Base-by-base conservation (phyloP, 495 filamentous ascomycete species). In the Arthonia radiata region DNA sequence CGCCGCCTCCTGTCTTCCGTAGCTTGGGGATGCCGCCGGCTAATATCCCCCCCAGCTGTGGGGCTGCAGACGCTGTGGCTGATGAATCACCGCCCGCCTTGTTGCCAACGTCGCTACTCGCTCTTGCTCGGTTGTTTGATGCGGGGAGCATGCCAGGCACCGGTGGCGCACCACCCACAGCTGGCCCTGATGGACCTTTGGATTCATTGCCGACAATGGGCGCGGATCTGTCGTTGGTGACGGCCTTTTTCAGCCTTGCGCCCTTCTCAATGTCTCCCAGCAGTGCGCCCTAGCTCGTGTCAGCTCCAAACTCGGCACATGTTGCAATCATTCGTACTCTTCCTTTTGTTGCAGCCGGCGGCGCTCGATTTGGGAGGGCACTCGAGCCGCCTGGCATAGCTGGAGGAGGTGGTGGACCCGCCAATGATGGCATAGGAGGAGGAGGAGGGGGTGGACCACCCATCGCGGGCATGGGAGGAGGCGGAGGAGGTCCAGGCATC, bases 11-110 rank as follows among this genome's bases (percentile, higher is more conserved):
- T 7, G 76, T 68, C 50, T 80, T 92, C 45, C 72, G 70, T 35
- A 97, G 41, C 51, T 92, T 94, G 2, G 86, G 86, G 59, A 94
- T 94, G 17, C 83, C 89, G 17, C 80, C 81, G 5, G 78, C 80
- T 40, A 97, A 90, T 15, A 97, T 48, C 3, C 89, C 86, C 5
- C 57, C 82, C 18, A 97, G 45, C 42, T 94, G 86, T 16, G 81
- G 77, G 11, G 78, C 64, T 13, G 67, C 49, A 15, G 65, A 58
- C 18, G 55, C 44, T 6, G 7, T 22, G 6, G 19, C 19, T 22
- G 19, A 6, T 22, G 19, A 22, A 22, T 22, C 19, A 22, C 7
- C 6, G 19, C 19, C 11, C 7, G 19, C 7, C 11, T 22, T 22
- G 11, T 34, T 31, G 6, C 46, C 50, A 3, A 44, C 39, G 14